Conservation (phyloP, 352 stramenopile genomes). For the Phytophthora fragariaefolia region DNA sequence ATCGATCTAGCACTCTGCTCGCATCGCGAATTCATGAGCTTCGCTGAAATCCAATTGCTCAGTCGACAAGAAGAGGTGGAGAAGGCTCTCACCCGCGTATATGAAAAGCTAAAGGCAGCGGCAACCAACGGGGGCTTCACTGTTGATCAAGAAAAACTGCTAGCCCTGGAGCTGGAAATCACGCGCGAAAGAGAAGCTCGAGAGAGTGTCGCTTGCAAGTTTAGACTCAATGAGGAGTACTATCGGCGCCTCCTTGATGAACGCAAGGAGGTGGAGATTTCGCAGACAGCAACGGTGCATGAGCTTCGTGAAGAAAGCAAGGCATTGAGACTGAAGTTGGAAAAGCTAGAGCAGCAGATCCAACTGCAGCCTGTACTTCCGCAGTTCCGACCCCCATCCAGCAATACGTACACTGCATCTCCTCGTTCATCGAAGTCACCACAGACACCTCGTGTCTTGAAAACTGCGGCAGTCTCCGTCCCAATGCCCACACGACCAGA, state of each 20-base stretch:
- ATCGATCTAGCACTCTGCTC: slow-evolving; percentile 65
- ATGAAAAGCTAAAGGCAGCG: slow-evolving; percentile 37
- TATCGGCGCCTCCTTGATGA: slow-evolving; percentile 53
- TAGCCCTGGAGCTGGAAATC: slow-evolving; percentile 58
- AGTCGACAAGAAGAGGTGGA: slow-evolving; percentile 36
- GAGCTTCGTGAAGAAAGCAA: slow-evolving; percentile 49
- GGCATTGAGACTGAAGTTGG: slow-evolving; percentile 43
- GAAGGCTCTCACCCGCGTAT: slow-evolving; percentile 32
- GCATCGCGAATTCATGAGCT: slow-evolving; percentile 67
- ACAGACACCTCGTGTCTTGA: slow-evolving; percentile 24
- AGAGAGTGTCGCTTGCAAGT: slow-evolving; percentile 46
- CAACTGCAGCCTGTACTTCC: slow-evolving; percentile 14
- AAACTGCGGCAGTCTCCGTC: slow-evolving; percentile 26
- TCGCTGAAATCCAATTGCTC: slow-evolving; percentile 45
- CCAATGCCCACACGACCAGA: slow-evolving; percentile 64
- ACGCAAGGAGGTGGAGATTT: slow-evolving; percentile 58
- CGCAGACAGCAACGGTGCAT: slow-evolving; percentile 42
- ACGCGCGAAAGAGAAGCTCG: slow-evolving; percentile 34
- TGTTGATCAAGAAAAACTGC: slow-evolving; percentile 37
- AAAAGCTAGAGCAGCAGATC: slow-evolving; percentile 45
- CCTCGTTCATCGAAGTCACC: slow-evolving; percentile 17
- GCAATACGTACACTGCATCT: slow-evolving; percentile 10
- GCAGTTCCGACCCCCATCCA: slow-evolving; percentile 26
- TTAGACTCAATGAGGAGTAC: slow-evolving; percentile 53
- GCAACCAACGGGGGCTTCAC: slow-evolving; percentile 41